Base-by-base conservation (phyloP, 805 yeast species). In the Yarrowia sp. region DNA sequence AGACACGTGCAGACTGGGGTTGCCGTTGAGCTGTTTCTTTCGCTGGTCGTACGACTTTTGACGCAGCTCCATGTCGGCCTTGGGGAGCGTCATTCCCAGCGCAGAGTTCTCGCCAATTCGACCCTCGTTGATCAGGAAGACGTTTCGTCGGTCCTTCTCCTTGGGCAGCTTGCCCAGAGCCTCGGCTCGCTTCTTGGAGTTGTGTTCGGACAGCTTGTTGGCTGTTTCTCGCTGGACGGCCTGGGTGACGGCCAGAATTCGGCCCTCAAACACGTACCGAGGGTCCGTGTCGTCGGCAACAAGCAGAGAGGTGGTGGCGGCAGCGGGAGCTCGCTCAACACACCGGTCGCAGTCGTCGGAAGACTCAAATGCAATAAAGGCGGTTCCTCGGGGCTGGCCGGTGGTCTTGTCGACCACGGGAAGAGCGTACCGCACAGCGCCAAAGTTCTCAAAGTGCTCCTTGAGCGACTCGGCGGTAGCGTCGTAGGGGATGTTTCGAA, bases 401-500 rank as follows among this genome's bases (percentile, higher is more conserved):
- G 97, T 87, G 67, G 82, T 89, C 74, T 82, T 90, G 74, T 95
- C 99, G 70, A 89, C 82, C 14, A 95, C 99, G 0, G 98, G 97
- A 53, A 95, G 82, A 0, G 99, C 99, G 76, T 92, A 95, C 73
- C 89, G 88, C 24, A 95, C 92, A 8, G 90, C 84, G 13, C 99
- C 99, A 76, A 95, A 92, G 72, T 86, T 84, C 68, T 79, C 78
- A 74, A 95, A 95, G 76, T 94, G 98, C 65, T 87, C 91, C 58
- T 81, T 83, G 46, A 95, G 81, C 1, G 88, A 78, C 67, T 93
- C 98, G 58, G 84, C 84, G 42, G 96, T 92, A 5, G 97, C 96
- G 77, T 92, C 97, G 75, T 94, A 95, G 1, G 99, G 98, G 42
- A 95, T 86, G 74, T 95, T 95, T 75, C 99, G 86, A 12, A 95